Base-by-base conservation (phyloP, 2,329 filamentous ascomycete genomes). In the Aspergillus viridinutans region DNA sequence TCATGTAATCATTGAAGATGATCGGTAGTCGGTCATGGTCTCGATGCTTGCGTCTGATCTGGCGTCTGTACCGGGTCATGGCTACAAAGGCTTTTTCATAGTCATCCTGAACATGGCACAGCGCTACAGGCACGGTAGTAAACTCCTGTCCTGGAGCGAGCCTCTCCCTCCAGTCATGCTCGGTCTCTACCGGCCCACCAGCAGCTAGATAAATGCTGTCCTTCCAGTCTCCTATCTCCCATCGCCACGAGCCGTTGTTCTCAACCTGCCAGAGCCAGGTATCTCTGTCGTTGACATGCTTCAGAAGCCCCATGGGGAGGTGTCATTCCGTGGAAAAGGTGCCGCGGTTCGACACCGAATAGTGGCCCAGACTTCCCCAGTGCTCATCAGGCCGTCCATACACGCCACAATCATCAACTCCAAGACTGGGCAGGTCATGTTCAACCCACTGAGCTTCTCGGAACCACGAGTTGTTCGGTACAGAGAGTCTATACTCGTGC, bases 1-100 rank as follows among this genome's bases (percentile, higher is more conserved):
- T 75, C 72, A 74, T 75, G 50, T 73, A 74, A 53, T 75, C 71
- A 58, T 75, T 75, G 63, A 74, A 75, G 23, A 75, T 69, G 35
- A 75, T 64, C 0, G 69, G 66, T 0, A 74, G 50, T 1, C 38
- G 49, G 10, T 65, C 54, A 50, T 72, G 67, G 54, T 75, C 72
- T 0, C 26, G 28, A 49, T 75, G 71, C 1, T 56, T 55, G 3
- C 69, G 60, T 4, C 69, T 61, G 9, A 73, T 71, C 3, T 38
- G 56, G 1, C 72, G 67, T 8, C 72, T 58, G 57, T 74, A 74
- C 9, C 59, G 40, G 0, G 67, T 74, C 21, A 74, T 26, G 1
- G 65, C 61, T 0, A 45, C 61, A 49, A 72, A 72, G 1, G 69
- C 69, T 1, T 32, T 49, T 32, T 71, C 61, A 1, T 49, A 54